These are phyloP conservation scores for Cladophialophora yegresii DNA, from an alignment of 2,329 filamentous ascomycete genomes.

Conservation along the genomic window DNA sequence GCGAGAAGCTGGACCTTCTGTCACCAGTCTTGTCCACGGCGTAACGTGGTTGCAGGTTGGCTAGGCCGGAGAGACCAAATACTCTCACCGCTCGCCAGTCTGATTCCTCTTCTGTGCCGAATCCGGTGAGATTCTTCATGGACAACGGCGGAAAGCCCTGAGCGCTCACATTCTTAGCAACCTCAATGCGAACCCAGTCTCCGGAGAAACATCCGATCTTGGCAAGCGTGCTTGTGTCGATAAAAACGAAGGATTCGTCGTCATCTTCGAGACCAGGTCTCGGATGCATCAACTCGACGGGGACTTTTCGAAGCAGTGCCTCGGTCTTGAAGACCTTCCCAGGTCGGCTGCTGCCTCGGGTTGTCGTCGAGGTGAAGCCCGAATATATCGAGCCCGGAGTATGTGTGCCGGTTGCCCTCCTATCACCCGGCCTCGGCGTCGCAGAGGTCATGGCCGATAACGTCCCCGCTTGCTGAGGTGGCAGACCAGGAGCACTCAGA, in stretches of 20 bases:
- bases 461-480: constrained; percentile 74
- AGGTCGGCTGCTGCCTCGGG: constrained; percentile 68
- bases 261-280: constrained; percentile 83
- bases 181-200: constrained; percentile 89
- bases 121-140: constrained; percentile 22
- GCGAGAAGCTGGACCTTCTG: constrained; percentile 58
- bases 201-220: constrained; percentile 96
- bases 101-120: constrained; percentile 56
- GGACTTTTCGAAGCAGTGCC: constrained; percentile 70
- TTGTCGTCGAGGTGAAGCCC: constrained; percentile 80
- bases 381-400: constrained; percentile 90
- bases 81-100: constrained; percentile 86
- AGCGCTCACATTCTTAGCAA: constrained; percentile 63
- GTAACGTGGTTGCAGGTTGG: constrained; percentile 58
- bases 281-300: constrained; percentile 79
- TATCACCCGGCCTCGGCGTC: constrained; percentile 73
- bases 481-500: constrained; percentile 74
- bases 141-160: constrained; percentile 39
- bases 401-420: constrained; percentile 70
- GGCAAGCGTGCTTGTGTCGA: constrained; percentile 80
- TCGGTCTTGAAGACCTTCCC: constrained; percentile 84
- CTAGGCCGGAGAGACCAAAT: constrained; percentile 75
- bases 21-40: constrained; percentile 54
- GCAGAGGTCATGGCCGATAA: constrained; percentile 78
- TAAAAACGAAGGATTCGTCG: constrained; percentile 81